Evolutionary conservation across 2,329 filamentous ascomycete species (phyloP).

Genomic region (Bipolaris zeicola): DNA sequence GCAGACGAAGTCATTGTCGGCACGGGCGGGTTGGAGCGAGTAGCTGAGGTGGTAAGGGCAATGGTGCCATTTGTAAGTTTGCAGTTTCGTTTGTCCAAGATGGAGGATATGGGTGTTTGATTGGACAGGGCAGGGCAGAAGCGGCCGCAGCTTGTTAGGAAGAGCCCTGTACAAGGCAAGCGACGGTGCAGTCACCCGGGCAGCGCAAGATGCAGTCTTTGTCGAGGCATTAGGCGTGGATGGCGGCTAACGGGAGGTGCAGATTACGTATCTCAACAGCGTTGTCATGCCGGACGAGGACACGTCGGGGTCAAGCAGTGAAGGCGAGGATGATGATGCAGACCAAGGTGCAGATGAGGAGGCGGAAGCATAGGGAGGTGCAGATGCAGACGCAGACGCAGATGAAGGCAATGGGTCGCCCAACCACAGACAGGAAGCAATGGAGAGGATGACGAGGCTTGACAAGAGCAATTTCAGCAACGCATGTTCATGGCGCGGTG

Average conservation of each 20-base stretch:
- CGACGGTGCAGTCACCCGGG: constrained; percentile 33
- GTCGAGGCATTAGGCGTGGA: constrained; percentile 2
- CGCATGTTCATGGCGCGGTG: constrained; percentile 27
- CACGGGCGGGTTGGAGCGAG: constrained; percentile 66
- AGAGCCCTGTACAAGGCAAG: constrained; percentile 25
- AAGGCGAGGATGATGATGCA: constrained; percentile 33
- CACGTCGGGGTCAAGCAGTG: constrained; percentile 37
- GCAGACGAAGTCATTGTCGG: constrained; percentile 67
- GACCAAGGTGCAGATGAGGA: constrained; percentile 27
- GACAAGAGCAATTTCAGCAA: constrained; percentile 18
- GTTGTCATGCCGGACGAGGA: constrained; percentile 57
- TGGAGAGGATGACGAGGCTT: constrained; percentile 18
- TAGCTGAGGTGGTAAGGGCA: constrained; percentile 67
- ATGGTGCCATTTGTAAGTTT: constrained; percentile 80
- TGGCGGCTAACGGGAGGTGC: constrained; percentile 32
- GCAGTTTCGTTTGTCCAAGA: background rate
- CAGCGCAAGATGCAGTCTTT: constrained; percentile 8
- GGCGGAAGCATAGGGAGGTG: background rate
- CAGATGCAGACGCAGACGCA: constrained; percentile 25
- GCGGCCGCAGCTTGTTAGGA: constrained; percentile 12
- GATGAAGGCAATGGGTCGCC: constrained; percentile 23
- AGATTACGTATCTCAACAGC: constrained; percentile 58
- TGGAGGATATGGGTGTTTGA: background rate
- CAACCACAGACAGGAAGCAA: constrained; percentile 1
- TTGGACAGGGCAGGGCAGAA: constrained; percentile 6